Conservation (phyloP, 176 grass and related monocot genomes). For the Elaeis guineensis region DNA sequence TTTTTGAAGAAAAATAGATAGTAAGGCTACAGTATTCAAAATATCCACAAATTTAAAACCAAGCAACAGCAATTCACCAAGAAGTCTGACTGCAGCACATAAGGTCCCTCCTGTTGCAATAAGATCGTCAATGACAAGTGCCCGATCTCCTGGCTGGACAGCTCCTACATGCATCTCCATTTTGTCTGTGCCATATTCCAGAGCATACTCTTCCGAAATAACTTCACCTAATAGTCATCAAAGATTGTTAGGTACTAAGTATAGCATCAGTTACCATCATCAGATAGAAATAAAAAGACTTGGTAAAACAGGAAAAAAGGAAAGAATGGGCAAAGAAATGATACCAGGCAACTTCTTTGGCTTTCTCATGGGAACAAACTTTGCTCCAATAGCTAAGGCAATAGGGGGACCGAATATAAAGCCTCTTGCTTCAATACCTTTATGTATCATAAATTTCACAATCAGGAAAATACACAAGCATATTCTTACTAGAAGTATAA, state of each 20-base stretch:
- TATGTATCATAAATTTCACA: too few species aligned
- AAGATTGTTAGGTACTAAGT: slow-evolving; percentile 21
- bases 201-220: slow-evolving; percentile 76
- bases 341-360: slow-evolving; percentile 92
- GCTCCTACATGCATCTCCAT: slow-evolving; percentile 99
- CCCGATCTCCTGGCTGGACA: slow-evolving; percentile 48
- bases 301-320: background rate
- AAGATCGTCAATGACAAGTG: slow-evolving; percentile 79
- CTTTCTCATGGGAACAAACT: slow-evolving; percentile 94
- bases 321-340: background rate
- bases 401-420: slow-evolving; percentile 96
- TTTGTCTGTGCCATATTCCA: slow-evolving; percentile 87
- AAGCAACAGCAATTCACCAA: slow-evolving; percentile 38
- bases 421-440: slow-evolving; percentile 95
- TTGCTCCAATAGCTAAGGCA: slow-evolving; percentile 88
- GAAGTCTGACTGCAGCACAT: slow-evolving; percentile 61
- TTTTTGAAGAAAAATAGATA: too few species aligned
- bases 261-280: background rate
- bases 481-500: too few species aligned
- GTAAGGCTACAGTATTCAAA: too few species aligned
- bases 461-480: too few species aligned
- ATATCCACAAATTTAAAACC: background rate
- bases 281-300: too few species aligned
- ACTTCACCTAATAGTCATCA: slow-evolving; percentile 61
- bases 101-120: slow-evolving; percentile 90